phyloP scores from a whole-genome alignment of 192 early-diverging fungal species.

The Podila verticillata region DNA sequence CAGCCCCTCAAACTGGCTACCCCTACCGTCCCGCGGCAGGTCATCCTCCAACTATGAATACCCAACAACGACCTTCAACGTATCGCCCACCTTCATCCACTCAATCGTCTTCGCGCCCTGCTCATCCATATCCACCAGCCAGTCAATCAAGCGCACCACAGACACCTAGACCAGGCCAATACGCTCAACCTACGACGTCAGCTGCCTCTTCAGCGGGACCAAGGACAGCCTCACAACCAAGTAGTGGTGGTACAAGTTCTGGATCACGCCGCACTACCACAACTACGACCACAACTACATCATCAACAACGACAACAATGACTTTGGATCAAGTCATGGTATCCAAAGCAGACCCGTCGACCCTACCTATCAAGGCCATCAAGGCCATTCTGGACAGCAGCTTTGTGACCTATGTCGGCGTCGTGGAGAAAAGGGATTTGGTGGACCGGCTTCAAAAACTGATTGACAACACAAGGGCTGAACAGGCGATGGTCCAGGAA shows the following conservation, averaged over 20 bases:
- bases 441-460: conserved; percentile 71
- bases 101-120: not conserved
- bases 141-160: not conserved
- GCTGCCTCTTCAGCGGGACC: not conserved
- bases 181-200: not conserved
- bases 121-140: not conserved
- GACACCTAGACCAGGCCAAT: not conserved
- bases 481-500: conserved; percentile 61
- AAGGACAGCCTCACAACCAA: not conserved
- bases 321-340: conserved; percentile 49
- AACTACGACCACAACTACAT: conserved; percentile 4
- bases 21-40: no score
- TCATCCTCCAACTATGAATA: no score
- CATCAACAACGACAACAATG: conserved; percentile 8
- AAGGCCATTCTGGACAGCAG: conserved; percentile 72
- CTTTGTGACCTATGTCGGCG: conserved; percentile 71
- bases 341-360: conserved; percentile 58
- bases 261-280: conserved; percentile 3
- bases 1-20: no score
- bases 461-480: conserved; percentile 62
- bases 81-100: not conserved
- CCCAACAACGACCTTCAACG: not conserved
- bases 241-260: not conserved
- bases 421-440: conserved; percentile 83
- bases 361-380: conserved; percentile 73